A percentile compares a stretch with the other conserved stretches of the same genome.
Evolutionary conservation across 352 stramenopile genomes (phyloP).

Genomic region (Lagenidium giganteum): DNA sequence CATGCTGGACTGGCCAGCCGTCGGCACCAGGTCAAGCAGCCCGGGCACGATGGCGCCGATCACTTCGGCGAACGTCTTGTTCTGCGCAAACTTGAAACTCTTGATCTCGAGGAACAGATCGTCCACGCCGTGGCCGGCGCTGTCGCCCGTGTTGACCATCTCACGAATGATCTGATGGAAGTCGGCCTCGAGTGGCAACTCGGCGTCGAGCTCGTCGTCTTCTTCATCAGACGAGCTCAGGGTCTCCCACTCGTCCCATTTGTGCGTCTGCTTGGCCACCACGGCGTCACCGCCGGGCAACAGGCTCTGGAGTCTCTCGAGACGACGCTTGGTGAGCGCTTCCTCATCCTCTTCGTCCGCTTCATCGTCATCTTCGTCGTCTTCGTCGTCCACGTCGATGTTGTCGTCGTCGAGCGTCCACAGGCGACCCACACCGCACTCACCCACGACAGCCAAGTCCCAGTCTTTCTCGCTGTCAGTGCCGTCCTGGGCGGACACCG

Average conservation of each 20-base stretch:
- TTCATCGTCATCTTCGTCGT: constrained; percentile 45
- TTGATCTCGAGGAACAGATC: constrained; percentile 91
- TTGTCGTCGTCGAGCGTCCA: constrained; percentile 77
- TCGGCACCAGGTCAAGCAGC: constrained; percentile 49
- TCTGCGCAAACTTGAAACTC: constrained; percentile 89
- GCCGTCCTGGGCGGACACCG: no score
- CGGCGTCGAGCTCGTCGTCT: constrained; percentile 46
- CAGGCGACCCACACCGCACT: constrained; percentile 44
- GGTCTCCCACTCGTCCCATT: constrained; percentile 72
- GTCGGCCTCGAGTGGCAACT: constrained; percentile 43
- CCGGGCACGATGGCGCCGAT: constrained; percentile 64
- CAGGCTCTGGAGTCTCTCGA: constrained; percentile 58
- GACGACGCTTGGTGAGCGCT: constrained; percentile 18
- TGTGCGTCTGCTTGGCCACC: constrained; percentile 37
- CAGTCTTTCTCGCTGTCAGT: constrained; percentile 24
- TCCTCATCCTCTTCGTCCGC: constrained; percentile 23
- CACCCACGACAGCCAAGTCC: constrained; percentile 50
- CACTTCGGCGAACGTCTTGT: constrained; percentile 72
- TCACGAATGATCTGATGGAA: constrained; percentile 74
- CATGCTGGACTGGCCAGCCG: constrained; percentile 38
- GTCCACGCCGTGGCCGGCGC: constrained; percentile 66
- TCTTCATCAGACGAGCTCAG: constrained; percentile 69
- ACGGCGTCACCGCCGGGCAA: constrained; percentile 54
- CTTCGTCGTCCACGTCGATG: constrained; percentile 59
- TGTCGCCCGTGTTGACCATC: constrained; percentile 63